Percentiles rank a stretch among this genome's conserved stretches.
Conservation (phyloP, 331 rosid species). For the Saraca asoca region DNA sequence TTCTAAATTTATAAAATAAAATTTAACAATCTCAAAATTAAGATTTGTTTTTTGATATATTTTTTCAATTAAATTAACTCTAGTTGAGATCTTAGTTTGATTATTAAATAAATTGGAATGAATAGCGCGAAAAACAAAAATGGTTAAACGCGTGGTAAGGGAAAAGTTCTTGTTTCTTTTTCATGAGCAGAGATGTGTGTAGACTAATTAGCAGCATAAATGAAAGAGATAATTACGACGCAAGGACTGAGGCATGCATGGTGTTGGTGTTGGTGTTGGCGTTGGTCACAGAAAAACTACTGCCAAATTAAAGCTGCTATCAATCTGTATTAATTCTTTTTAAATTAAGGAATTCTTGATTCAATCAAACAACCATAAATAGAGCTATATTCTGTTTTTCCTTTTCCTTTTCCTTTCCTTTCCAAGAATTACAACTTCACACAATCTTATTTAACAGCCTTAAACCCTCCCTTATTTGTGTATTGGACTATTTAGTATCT, state of each 20-base stretch:
- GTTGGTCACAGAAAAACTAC: slow-evolving; percentile 25
- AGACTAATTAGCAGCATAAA: slow-evolving; percentile 17
- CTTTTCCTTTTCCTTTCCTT: background rate
- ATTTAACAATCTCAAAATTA: too few species aligned
- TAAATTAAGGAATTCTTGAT: slow-evolving; percentile 19
- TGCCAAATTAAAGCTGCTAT: slow-evolving; percentile 29
- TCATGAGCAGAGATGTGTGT: slow-evolving; percentile 11
- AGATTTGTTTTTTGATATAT: too few species aligned
- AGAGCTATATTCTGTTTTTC: background rate
- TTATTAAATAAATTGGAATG: too few species aligned
- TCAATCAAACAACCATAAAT: slow-evolving; percentile 11
- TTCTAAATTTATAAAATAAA: too few species aligned
- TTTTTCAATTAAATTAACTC: too few species aligned
- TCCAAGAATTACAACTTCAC: background rate
- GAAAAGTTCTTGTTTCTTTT: slow-evolving; percentile 5
- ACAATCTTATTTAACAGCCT: slow-evolving; percentile 36
- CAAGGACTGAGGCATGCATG: slow-evolving; percentile 14
- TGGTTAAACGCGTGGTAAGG: slow-evolving; percentile 15
- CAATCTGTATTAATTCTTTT: slow-evolving; percentile 7
- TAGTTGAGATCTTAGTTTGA: too few species aligned
- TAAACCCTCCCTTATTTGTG: slow-evolving; percentile 32
- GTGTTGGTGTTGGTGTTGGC: too few species aligned
- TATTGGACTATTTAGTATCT: background rate
- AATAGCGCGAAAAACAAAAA: background rate
- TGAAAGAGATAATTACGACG: slow-evolving; percentile 31